Conservation (phyloP, 1,139 yeast species). For the Kodamaea sp. region DNA sequence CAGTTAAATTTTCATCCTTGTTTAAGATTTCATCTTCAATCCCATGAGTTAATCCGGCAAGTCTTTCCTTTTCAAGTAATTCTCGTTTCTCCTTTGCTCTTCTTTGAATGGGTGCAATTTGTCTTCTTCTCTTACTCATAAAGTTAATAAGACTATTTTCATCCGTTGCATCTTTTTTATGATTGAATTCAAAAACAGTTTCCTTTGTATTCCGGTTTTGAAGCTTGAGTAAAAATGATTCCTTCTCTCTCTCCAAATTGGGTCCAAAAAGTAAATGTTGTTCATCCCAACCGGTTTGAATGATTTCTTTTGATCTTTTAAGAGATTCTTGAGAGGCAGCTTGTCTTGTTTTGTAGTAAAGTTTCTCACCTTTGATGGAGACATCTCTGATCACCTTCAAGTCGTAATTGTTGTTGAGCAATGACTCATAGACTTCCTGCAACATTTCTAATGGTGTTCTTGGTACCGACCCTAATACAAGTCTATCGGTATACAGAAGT, state of each 20-base stretch:
- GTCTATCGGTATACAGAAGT: constrained; percentile 67
- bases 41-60: constrained; percentile 70
- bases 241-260: constrained; percentile 69
- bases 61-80: constrained; percentile 67
- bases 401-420: constrained; percentile 68
- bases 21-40: constrained; percentile 69
- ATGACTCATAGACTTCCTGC: constrained; percentile 66
- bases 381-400: constrained; percentile 63
- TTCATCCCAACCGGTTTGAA: constrained; percentile 84
- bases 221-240: constrained; percentile 66
- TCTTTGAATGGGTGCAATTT: constrained; percentile 82
- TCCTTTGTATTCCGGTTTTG: constrained; percentile 70
- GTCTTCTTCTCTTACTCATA: constrained; percentile 83
- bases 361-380: constrained; percentile 80
- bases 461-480: constrained; percentile 83
- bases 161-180: constrained; percentile 41
- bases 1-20: constrained; percentile 33
- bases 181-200: constrained; percentile 87
- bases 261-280: constrained; percentile 77
- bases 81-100: constrained; percentile 70
- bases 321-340: constrained; percentile 84
- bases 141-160: constrained; percentile 74
- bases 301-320: constrained; percentile 77
- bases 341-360: constrained; percentile 80
- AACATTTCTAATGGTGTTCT: constrained; percentile 64